Conservation (phyloP, 2,329 filamentous ascomycete genomes). For the Arthrinium puccinioides region DNA sequence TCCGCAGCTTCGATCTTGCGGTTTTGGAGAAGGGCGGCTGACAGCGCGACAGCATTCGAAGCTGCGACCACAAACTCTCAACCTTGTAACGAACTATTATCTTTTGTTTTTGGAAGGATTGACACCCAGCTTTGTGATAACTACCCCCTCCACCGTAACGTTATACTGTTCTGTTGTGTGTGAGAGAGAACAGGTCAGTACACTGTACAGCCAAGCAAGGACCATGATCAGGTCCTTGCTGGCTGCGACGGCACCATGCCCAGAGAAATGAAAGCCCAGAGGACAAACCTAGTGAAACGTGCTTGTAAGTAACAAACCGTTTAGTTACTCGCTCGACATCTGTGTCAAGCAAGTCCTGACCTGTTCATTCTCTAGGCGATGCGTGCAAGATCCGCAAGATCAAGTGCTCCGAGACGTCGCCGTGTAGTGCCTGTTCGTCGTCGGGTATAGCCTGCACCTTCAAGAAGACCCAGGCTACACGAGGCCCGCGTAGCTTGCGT, state of each 20-base stretch:
- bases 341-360: background rate
- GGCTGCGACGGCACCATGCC: constrained; percentile 1
- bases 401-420: constrained; percentile 38
- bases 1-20: too few species aligned
- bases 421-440: constrained; percentile 36
- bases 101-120: too few species aligned
- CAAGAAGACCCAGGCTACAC: constrained; percentile 32
- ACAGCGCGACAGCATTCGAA: too few species aligned
- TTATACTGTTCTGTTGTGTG: too few species aligned
- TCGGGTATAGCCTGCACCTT: constrained; percentile 43
- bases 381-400: constrained; percentile 47
- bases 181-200: too few species aligned
- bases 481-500: constrained; percentile 38
- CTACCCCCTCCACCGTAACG: too few species aligned
- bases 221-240: too few species aligned
- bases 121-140: too few species aligned
- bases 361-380: constrained; percentile 27
- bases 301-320: constrained; percentile 3
- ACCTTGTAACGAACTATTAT: too few species aligned
- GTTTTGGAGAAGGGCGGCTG: too few species aligned
- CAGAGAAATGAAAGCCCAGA: constrained; percentile 3
- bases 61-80: too few species aligned
- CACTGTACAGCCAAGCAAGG: too few species aligned
- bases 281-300: constrained; percentile 7
- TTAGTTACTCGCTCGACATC: background rate